These are phyloP conservation scores for Aspergillus sp. DNA, from an alignment of 2,329 filamentous ascomycete species.

Conservation along the genomic window DNA sequence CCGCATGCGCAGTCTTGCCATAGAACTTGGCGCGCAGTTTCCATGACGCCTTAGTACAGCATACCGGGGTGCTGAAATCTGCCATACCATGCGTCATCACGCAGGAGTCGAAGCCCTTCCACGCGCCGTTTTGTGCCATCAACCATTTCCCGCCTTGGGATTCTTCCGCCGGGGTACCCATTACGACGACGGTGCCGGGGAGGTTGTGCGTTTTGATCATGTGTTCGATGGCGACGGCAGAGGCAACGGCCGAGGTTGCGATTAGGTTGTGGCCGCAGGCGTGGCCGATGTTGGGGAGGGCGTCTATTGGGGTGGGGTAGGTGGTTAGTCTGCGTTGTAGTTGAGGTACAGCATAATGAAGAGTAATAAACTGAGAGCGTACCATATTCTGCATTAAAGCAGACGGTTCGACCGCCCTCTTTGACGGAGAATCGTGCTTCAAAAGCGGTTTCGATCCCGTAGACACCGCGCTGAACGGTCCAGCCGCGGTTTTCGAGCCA, in stretches of 20 bases:
- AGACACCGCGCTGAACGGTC: neutral
- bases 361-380: too few relatives aligned
- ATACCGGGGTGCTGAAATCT: neutral
- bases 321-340: neutral
- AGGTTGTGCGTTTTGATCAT: neutral
- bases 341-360: neutral
- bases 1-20: neutral
- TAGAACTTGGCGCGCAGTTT: slow-evolving; percentile 1
- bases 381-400: slow-evolving; percentile 1
- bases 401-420: neutral
- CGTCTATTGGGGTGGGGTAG: neutral
- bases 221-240: neutral
- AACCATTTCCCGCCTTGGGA: slow-evolving; percentile 3
- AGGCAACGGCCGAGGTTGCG: neutral
- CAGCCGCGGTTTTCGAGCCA: slow-evolving; percentile 3
- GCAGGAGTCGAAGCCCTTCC: neutral
- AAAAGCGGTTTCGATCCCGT: neutral
- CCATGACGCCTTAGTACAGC: neutral
- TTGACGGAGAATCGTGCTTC: neutral
- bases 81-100: slow-evolving; percentile 1
- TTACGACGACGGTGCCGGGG: neutral
- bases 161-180: neutral
- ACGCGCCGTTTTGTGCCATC: slow-evolving; percentile 1
- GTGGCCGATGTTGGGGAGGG: neutral
- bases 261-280: slow-evolving; percentile 3